phyloP scores from a whole-genome alignment of 305 asterid genomes.

The Fraxinus albicans region DNA sequence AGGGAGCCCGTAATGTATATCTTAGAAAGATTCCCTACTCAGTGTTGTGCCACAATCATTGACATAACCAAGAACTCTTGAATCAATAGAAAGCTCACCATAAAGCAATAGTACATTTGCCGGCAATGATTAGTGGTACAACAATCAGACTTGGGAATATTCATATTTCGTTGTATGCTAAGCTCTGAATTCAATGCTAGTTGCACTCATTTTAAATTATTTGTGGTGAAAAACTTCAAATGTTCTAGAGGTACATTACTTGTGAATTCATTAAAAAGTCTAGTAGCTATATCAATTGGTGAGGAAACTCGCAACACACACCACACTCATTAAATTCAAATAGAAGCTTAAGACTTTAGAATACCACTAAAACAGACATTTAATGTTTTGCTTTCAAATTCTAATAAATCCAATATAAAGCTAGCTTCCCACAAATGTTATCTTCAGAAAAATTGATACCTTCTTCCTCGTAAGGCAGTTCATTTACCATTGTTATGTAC shows the following conservation, averaged over 20 bases:
- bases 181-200: slow-evolving; percentile 3
- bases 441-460: neutral
- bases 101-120: neutral
- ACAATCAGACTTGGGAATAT: neutral
- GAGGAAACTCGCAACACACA: slow-evolving; percentile 6
- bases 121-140: neutral
- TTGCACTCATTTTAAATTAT: neutral
- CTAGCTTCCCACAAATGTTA: neutral
- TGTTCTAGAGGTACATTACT: neutral
- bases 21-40: neutral
- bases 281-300: neutral
- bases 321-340: neutral
- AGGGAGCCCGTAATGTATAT: neutral
- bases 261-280: neutral
- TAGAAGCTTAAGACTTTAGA: neutral
- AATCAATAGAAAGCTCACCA: neutral
- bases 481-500: slow-evolving; percentile 4
- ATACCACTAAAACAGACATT: neutral
- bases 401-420: slow-evolving; percentile 8
- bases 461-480: neutral
- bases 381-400: neutral
- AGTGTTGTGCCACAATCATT: neutral
- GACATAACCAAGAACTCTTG: slow-evolving; percentile 9
- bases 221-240: neutral
- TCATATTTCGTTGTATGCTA: neutral